phyloP scores from a whole-genome alignment of 495 filamentous ascomycete genomes.

The Penicillium pancosmium region DNA sequence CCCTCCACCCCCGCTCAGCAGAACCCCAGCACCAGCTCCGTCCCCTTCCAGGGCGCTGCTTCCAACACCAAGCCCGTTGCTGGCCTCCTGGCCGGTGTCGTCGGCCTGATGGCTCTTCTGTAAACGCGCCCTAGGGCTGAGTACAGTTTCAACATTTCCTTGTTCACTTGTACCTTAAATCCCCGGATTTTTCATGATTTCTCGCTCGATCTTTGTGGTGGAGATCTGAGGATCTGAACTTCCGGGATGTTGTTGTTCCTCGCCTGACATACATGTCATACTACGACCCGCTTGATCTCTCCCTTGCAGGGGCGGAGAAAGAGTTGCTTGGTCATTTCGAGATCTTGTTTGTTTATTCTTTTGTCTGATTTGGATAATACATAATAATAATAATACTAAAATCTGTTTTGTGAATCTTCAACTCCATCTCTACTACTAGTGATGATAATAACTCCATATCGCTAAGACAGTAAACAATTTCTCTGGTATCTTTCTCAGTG shows the following conservation, averaged over 20 bases:
- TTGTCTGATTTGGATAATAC: conserved; percentile 11
- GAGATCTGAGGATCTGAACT: conserved; percentile 10
- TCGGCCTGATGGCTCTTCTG: conserved; percentile 44
- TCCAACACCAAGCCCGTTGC: conserved; percentile 37
- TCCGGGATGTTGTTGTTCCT: conserved; percentile 13
- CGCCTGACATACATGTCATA: conserved; percentile 16
- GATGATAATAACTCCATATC: no score
- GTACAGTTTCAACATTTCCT: background rate
- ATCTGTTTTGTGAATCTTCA: conserved; percentile 9
- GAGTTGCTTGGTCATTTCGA: conserved; percentile 35
- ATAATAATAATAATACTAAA: conserved; percentile 35
- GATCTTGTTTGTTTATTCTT: conserved; percentile 24
- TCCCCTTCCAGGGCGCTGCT: conserved; percentile 39
- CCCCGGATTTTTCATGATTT: conserved; percentile 7
- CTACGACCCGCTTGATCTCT: conserved; percentile 19
- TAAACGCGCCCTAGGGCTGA: conserved; percentile 27
- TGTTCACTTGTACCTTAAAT: conserved; percentile 4
- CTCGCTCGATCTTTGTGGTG: conserved; percentile 25
- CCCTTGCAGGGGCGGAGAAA: conserved; percentile 3
- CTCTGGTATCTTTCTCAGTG: no score
- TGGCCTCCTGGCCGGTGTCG: conserved; percentile 42
- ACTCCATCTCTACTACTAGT: background rate
- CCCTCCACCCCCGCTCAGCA: conserved; percentile 6
- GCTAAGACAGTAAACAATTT: no score
- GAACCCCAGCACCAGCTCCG: conserved; percentile 12